Evolutionary conservation across 1,139 yeast genomes (phyloP).

Genomic region (Nakaseomyces bracarensis): DNA sequence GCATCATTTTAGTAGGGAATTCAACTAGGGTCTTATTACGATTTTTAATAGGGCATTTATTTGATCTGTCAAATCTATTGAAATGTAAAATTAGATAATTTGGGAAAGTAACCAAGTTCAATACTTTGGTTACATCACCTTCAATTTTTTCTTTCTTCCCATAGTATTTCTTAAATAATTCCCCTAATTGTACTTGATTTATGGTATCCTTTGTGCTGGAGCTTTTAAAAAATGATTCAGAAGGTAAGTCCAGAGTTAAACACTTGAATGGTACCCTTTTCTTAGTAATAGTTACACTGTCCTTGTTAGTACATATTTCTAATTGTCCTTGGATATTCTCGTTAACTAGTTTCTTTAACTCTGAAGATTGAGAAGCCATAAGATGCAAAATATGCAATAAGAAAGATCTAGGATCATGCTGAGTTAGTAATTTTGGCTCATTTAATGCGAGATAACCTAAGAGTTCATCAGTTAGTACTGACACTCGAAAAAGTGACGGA

Average conservation of each 20-base stretch:
- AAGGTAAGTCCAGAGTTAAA: conserved; percentile 52
- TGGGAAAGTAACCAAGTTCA: conserved; percentile 43
- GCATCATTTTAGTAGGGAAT: conserved; percentile 38
- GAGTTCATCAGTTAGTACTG: conserved; percentile 62
- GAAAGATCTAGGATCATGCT: conserved; percentile 48
- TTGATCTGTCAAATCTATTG: conserved; percentile 42
- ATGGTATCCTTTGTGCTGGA: conserved; percentile 36
- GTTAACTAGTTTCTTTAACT: conserved; percentile 19
- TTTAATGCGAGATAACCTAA: conserved; percentile 40
- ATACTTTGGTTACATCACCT: conserved; percentile 29
- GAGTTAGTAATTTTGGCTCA: conserved; percentile 38
- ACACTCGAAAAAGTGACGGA: conserved; percentile 45
- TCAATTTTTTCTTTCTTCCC: conserved; percentile 21
- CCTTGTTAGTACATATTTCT: conserved; percentile 23
- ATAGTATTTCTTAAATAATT: conserved; percentile 42
- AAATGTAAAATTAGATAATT: conserved; percentile 47
- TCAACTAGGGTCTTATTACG: conserved; percentile 60
- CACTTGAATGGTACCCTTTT: conserved; percentile 42
- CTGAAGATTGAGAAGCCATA: conserved; percentile 37
- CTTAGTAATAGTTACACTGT: conserved; percentile 20
- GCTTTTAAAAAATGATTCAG: conserved; percentile 46
- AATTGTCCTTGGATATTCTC: conserved; percentile 48
- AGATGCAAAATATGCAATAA: conserved; percentile 52
- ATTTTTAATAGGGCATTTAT: conserved; percentile 34
- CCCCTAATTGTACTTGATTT: conserved; percentile 45